A percentile compares a stretch with the other conserved stretches of the same genome.
Conservation (phyloP, 176 grass and related monocot genomes). For the Aegilops umbellulata region DNA sequence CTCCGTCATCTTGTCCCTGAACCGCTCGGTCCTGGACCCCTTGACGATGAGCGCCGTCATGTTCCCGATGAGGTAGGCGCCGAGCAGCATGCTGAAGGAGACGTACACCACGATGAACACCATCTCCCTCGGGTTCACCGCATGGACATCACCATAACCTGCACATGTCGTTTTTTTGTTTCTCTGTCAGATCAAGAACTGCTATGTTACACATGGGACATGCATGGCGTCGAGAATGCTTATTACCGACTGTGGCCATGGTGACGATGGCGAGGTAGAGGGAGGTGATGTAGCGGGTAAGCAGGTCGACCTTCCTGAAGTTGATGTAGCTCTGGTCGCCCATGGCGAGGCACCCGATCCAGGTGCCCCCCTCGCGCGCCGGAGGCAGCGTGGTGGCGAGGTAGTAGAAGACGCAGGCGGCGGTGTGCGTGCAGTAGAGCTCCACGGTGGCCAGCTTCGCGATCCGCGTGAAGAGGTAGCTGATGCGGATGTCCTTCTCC, state of each 20-base stretch:
- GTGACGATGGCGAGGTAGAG: constrained; percentile 88
- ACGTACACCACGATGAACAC: constrained; percentile 67
- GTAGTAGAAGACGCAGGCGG: constrained; percentile 91
- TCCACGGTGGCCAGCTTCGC: constrained; percentile 86
- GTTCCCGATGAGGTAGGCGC: constrained; percentile 86
- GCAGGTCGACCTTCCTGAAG: constrained; percentile 77
- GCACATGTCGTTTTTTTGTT: neutral
- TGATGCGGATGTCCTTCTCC: constrained; percentile 96
- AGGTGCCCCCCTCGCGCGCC: constrained; percentile 56
- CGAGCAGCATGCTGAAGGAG: constrained; percentile 73
- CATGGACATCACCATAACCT: constrained; percentile 88
- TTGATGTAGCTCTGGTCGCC: constrained; percentile 56
- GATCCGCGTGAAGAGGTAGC: constrained; percentile 87
- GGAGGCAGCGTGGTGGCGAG: constrained; percentile 77
- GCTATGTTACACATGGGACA: neutral
- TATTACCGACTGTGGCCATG: constrained; percentile 85
- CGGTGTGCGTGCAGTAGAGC: constrained; percentile 87
- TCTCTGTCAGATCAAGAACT: neutral
- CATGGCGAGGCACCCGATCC: constrained; percentile 77
- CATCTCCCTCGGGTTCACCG: constrained; percentile 81
- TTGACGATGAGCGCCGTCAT: constrained; percentile 95
- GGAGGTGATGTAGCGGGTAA: constrained; percentile 78
- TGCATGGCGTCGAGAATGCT: neutral
- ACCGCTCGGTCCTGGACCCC: constrained; percentile 78
- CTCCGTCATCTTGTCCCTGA: constrained; percentile 92